Percentiles rank a stretch among this genome's conserved stretches.
phyloP scores from a whole-genome alignment of 805 yeast genomes.

The Gaillardinia entomophila region DNA sequence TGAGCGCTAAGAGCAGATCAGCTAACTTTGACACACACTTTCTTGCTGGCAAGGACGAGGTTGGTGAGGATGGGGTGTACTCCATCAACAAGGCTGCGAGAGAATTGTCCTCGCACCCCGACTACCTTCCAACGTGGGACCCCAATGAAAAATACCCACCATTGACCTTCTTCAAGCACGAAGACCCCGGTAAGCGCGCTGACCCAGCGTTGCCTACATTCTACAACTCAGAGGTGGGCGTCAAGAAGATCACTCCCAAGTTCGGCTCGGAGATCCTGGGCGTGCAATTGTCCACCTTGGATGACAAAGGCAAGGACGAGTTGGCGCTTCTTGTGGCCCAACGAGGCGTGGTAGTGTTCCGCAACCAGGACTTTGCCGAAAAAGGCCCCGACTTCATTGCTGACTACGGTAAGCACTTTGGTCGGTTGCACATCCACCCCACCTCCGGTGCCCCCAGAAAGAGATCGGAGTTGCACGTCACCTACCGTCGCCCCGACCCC shows the following conservation, averaged over 20 bases:
- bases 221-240: constrained; percentile 5
- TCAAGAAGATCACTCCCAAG: constrained; percentile 13
- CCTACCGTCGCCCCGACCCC: constrained; percentile 25
- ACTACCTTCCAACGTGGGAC: constrained; percentile 10
- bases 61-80: constrained; percentile 7
- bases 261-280: constrained; percentile 21
- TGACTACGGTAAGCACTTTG: constrained; percentile 59
- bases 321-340: constrained; percentile 19
- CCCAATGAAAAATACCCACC: constrained; percentile 8
- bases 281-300: constrained; percentile 18
- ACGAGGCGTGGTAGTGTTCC: constrained; percentile 19
- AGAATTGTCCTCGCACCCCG: constrained; percentile 4
- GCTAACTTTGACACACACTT: constrained; percentile 8
- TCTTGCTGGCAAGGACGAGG: constrained; percentile 8
- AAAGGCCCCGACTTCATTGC: constrained; percentile 45
- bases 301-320: constrained; percentile 20
- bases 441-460: constrained; percentile 60
- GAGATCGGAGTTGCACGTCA: constrained; percentile 28
- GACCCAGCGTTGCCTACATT: constrained; percentile 14
- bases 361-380: constrained; percentile 15
- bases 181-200: constrained; percentile 10
- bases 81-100: constrained; percentile 5
- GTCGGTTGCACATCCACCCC: constrained; percentile 69
- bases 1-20: neutral
- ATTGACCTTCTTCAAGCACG: constrained; percentile 5